These are phyloP conservation scores for Backusella circina DNA, from an alignment of 192 early-diverging fungal genomes.

Conservation along the genomic window DNA sequence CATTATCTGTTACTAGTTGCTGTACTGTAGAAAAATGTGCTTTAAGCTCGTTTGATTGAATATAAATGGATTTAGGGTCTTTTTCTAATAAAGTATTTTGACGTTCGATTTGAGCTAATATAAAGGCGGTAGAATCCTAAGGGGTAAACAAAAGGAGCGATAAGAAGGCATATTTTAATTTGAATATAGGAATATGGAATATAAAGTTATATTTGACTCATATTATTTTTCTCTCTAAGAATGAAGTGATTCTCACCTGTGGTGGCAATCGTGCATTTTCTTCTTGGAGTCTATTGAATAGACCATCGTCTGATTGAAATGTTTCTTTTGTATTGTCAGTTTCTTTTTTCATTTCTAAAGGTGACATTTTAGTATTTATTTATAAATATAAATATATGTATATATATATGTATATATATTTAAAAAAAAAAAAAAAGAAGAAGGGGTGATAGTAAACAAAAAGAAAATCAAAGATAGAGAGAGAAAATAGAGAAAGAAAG, in stretches of 20 bases:
- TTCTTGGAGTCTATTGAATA: slow-evolving; percentile 49
- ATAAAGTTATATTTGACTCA: not conserved
- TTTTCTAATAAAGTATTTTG: slow-evolving; percentile 51
- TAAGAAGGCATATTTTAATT: not conserved
- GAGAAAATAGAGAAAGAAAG: not conserved
- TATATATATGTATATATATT: not conserved
- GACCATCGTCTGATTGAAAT: slow-evolving; percentile 10
- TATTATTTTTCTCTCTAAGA: not conserved
- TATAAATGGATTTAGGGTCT: slow-evolving; percentile 55
- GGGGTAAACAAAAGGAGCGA: not conserved
- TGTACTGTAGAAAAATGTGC: slow-evolving; percentile 52
- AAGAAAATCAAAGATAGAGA: not conserved
- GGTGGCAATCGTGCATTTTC: slow-evolving; percentile 52
- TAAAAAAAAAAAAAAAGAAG: not conserved
- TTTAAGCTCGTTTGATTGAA: slow-evolving; percentile 51
- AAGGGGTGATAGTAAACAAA: not conserved
- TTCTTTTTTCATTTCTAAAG: not conserved
- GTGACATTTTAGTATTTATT: not conserved
- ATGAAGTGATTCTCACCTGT: slow-evolving; percentile 34
- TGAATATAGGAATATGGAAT: not conserved
- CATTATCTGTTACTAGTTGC: slow-evolving; percentile 31
- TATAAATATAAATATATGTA: not conserved
- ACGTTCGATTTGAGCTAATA: slow-evolving; percentile 53
- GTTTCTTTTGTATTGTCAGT: not conserved
- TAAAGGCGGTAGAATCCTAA: slow-evolving; percentile 49